Evolutionary conservation across 495 filamentous ascomycete species (phyloP), one percentile per base, ranked within the genome.

Genomic region (Podospora appendiculata): DNA sequence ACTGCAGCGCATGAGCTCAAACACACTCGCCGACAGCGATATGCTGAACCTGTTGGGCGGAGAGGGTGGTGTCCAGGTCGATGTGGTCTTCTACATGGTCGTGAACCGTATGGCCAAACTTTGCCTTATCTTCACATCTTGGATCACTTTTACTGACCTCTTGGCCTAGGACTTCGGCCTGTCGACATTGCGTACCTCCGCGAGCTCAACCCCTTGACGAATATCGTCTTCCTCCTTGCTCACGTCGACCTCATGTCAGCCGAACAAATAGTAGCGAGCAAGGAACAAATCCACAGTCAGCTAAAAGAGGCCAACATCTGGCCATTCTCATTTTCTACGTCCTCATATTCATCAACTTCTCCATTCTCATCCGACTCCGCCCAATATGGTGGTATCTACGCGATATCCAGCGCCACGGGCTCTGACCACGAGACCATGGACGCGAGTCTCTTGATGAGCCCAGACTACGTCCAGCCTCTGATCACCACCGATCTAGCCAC

Each of bases 341-440:
- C 25, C 25, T 25, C 25, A 25, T 25, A 25, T 25, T 25, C 25
- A 25, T 25, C 25, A 5, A 25, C 25, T 25, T 25, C 25, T 25
- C 40, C 48, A 8, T 39, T 50, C 9, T 50, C 62, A 1, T 57
- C 59, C 39, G 45, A 56, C 13, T 60, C 66, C 16, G 48, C 58
- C 4, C 10, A 48, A n/a, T 57, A 45, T 0, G 57, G 67, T 13
- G 56, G 70, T 57, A 83, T 89, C 8, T 95, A 87, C 65, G 84
- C 90, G 8, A 79, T 96, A 40, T 97, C 94, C 18, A 94, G 88
- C 16, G 81, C 80, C 11, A 77, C 83, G 38, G 82, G 80, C 10
- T 80, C 80, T 46, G 90, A 99, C 65, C 71, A 84, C 47, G 90
- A 96, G 18, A 85, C 78, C 43, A 96, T 99, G 89, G 93, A 99